A percentile compares a stretch with the other conserved stretches of the same genome.
These are phyloP conservation scores for Aureobasidium sp. DNA, from an alignment of 2,329 filamentous ascomycete species.

Conservation along the genomic window DNA sequence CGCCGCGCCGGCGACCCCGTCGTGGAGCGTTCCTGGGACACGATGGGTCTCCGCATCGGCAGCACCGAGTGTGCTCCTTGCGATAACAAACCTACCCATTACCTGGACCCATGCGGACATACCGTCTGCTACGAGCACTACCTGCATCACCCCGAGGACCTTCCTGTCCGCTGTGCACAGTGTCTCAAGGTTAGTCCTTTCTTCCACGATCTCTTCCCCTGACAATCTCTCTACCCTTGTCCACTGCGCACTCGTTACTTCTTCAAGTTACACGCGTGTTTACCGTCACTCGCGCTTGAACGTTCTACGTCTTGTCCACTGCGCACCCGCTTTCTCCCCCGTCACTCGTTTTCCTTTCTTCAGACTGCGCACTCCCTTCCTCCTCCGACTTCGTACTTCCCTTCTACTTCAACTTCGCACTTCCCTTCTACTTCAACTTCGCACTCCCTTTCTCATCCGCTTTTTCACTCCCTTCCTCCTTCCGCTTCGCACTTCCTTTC, in stretches of 20 bases:
- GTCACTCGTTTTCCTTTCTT: background rate
- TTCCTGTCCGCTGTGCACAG: background rate
- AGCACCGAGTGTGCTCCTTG: constrained; percentile 1
- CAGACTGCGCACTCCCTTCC: background rate
- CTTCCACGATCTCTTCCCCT: background rate
- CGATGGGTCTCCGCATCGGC: background rate
- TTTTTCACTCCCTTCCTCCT: background rate
- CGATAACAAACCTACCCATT: background rate
- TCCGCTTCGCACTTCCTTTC: background rate
- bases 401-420: background rate
- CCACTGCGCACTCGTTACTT: background rate
- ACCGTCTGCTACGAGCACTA: constrained; percentile 13
- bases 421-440: background rate
- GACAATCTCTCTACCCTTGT: background rate
- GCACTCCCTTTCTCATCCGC: background rate
- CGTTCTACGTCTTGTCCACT: background rate
- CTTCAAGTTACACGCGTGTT: background rate
- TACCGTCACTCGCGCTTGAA: background rate
- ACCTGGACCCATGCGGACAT: constrained; percentile 11
- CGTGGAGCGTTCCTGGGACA: background rate
- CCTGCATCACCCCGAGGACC: background rate
- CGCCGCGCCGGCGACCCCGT: background rate
- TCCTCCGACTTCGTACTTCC: background rate
- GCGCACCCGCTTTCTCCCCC: background rate
- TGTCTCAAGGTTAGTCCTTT: constrained; percentile 4